A percentile compares a stretch with the other conserved stretches of the same genome.
These are phyloP conservation scores for Solanum hybrid DNA, from an alignment of 305 asterid genomes.

Conservation along the genomic window DNA sequence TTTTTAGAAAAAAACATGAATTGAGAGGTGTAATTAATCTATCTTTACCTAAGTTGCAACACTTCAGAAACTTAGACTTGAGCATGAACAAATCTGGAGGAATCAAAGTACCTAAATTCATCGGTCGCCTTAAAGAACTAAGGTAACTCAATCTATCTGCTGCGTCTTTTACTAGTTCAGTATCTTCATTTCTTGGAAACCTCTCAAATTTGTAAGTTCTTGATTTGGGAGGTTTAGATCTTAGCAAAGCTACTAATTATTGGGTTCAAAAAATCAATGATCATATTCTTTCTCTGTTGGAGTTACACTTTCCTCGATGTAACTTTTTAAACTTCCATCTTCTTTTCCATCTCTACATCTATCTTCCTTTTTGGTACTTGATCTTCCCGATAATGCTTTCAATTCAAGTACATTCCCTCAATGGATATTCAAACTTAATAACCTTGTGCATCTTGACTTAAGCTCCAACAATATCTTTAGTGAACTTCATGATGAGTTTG, in stretches of 20 bases:
- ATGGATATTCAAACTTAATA: slow-evolving; percentile 17
- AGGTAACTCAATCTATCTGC: slow-evolving; percentile 18
- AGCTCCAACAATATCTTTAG: slow-evolving; percentile 4
- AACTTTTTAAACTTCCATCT: slow-evolving; percentile 11
- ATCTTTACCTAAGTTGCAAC: slow-evolving; percentile 14
- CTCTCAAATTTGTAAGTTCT: slow-evolving; percentile 13
- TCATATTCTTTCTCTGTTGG: slow-evolving; percentile 16
- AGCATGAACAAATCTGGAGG: slow-evolving; percentile 24
- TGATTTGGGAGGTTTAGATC: slow-evolving; percentile 17
- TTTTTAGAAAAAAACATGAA: background rate
- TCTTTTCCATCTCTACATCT: slow-evolving; percentile 18
- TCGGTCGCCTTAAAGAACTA: slow-evolving; percentile 6
- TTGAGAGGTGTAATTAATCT: slow-evolving; percentile 19
- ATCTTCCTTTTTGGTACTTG: slow-evolving; percentile 21
- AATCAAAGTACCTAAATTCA: slow-evolving; percentile 14
- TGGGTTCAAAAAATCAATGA: slow-evolving; percentile 20
- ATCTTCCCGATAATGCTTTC: slow-evolving; percentile 20
- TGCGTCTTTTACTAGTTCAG: slow-evolving; percentile 4
- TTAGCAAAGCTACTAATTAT: background rate
- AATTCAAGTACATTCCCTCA: slow-evolving; percentile 15
- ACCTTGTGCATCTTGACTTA: slow-evolving; percentile 14
- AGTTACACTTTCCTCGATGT: slow-evolving; percentile 20
- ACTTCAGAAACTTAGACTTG: slow-evolving; percentile 20
- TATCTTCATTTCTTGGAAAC: slow-evolving; percentile 18
- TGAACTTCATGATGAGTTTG: slow-evolving; percentile 8